Percentiles rank a stretch among this genome's conserved stretches.
Evolutionary conservation across 345 rosid species (phyloP).

Genomic region (Eucalyptus curtisii): DNA sequence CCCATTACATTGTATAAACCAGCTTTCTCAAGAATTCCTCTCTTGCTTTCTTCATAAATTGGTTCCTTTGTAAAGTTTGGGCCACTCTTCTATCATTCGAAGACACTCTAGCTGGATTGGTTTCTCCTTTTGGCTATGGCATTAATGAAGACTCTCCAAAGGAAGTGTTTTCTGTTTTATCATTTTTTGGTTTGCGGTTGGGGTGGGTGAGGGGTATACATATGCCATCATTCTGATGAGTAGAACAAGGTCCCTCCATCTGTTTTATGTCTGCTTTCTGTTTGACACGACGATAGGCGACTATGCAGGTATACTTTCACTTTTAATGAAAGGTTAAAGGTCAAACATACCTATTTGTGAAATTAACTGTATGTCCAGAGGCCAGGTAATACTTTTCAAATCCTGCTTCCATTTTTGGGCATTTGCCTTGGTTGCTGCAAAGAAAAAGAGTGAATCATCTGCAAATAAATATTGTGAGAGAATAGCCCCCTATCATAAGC

Average conservation of each 20-base stretch:
- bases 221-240: too few species aligned
- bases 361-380: neutral
- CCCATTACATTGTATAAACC: neutral
- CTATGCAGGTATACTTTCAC: neutral
- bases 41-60: neutral
- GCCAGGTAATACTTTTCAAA: neutral
- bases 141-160: neutral
- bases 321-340: neutral
- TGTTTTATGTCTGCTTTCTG: neutral
- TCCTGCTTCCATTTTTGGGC: neutral
- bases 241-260: neutral
- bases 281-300: neutral
- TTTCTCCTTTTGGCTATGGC: neutral
- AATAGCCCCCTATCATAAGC: neutral
- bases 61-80: neutral
- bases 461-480: neutral
- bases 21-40: neutral
- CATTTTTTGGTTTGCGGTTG: neutral
- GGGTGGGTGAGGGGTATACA: neutral
- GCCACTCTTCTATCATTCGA: neutral
- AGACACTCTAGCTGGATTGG: neutral
- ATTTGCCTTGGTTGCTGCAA: neutral
- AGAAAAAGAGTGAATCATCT: neutral
- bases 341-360: neutral
- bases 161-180: neutral